phyloP scores from a whole-genome alignment of 192 early-diverging fungal species.

The Ambispora gerdemannii region DNA sequence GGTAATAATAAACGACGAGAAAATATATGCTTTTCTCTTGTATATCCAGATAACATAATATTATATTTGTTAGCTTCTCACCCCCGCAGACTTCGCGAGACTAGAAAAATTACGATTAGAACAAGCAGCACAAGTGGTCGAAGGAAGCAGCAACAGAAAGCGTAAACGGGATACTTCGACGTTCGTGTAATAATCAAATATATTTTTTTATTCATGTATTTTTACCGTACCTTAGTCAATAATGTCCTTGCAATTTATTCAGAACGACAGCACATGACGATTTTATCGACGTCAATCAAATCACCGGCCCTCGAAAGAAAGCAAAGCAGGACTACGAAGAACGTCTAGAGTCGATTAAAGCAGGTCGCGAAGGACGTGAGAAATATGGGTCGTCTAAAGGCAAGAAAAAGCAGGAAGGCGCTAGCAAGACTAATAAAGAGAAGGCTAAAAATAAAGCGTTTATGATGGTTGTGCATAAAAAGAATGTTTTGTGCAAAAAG shows the following conservation, averaged over 20 bases:
- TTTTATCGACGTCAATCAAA: constrained; percentile 43
- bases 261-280: constrained; percentile 6
- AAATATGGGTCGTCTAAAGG: constrained; percentile 89
- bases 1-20: too few relatives aligned
- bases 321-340: constrained; percentile 91
- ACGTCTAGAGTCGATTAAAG: constrained; percentile 81
- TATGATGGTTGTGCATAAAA: constrained; percentile 95
- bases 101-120: constrained; percentile 1
- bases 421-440: constrained; percentile 84
- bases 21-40: not conserved
- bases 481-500: constrained; percentile 67
- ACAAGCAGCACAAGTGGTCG: constrained; percentile 42
- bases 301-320: constrained; percentile 66
- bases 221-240: too few relatives aligned
- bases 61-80: not conserved
- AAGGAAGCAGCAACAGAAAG: too few relatives aligned
- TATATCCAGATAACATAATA: not conserved
- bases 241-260: not conserved
- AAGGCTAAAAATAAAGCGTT: constrained; percentile 92
- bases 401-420: constrained; percentile 71
- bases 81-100: not conserved
- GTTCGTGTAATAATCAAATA: too few relatives aligned
- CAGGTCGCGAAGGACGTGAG: constrained; percentile 86
- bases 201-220: too few relatives aligned
- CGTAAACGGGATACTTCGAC: constrained; percentile 43